Base-by-base conservation (phyloP, 2,329 filamentous ascomycete genomes). In the Talaromyces sp. region DNA sequence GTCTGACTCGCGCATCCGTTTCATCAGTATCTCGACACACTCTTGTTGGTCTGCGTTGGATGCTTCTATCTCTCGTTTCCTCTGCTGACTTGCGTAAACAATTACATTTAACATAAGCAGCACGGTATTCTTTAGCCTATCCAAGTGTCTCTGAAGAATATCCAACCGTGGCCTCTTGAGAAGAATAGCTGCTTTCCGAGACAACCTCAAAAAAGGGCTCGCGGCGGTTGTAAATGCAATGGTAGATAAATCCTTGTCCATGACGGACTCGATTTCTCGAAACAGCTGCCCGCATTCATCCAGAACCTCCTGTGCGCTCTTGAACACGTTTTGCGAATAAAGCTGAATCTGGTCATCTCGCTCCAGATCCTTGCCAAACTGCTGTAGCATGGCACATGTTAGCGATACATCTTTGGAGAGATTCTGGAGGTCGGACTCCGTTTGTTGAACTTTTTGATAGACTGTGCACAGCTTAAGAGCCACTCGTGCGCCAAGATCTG, bases 61-160 rank as follows among this genome's bases (percentile, higher is more conserved):
- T 5, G 5, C 37, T 53, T 25, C 36, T 2, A 13, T 31, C 6
- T 45, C 53, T 59, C 51, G 58, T 59, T 58, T 63, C 13, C 59
- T 59, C 15, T 64, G 11, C 45, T 68, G 65, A 25, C 63, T 64
- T 13, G 69, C 69, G 57, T 70, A 70, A 33, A 66, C 69, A 36
- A 72, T 64, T 1, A 72, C 67, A 60, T 70, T 65, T 13, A 71
- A 48, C 64, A 71, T 64, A 22, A 73, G 51, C n/a, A 66, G 31
- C 56, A 71, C 60, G 10, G 66, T 71, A 7, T 60, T 63, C 43
- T 71, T 72, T 22, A 72, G 41, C n/a, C 65, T 61, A n/a, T 71
- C 70, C 46, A 71, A 58, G 54, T 72, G 70, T 11, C 61, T 56
- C 8, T 61, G 55, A 15, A 72, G 57, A 3, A 67, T 11, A n/a